Base-by-base conservation (phyloP, 2,329 filamentous ascomycete genomes). In the Aspergillus ibericus region DNA sequence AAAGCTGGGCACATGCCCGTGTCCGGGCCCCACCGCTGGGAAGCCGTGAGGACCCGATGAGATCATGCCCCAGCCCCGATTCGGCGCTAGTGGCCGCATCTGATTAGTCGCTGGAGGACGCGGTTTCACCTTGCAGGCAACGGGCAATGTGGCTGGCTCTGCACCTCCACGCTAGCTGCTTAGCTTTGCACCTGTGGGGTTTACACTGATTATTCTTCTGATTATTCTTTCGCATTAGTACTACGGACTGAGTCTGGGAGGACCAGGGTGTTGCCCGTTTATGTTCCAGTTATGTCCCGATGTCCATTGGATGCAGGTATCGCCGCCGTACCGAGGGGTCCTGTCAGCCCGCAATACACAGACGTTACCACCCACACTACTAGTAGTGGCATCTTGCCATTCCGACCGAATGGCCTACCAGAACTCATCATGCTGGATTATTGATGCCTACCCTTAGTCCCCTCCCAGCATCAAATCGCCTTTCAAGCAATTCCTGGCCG, bases 41-140 rank as follows among this genome's bases (percentile, higher is more conserved):
- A 8, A 35, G 22, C 34, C 50, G 44, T 48, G 44, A 40, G 50
- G 35, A 29, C 25, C 36, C 51, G 51, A 53, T 53, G 51, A 53
- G 51, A 53, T 53, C 51, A 53, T 53, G 38, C n/a, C 27, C 51
- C 40, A 32, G 27, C 25, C 38, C 51, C 51, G 51, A 53, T 53
- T 40, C 10, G 18, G 29, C 51, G 13, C 42, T 56, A 53, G 42
- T 29, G 44, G 10, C 38, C 10, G 9, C 32, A 36, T 53, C 46
- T 56, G 57, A 52, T 59, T 59, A 40, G 57, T 46, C 52, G 27
- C 20, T 16, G 9, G 29, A 18, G 46, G 51, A 50, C 13, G 44
- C 27, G 58, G 59, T 61, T 61, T 61, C 59, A 61, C 55, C 59
- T 61, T 61, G 59, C 59, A 59, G 55, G 47, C 47, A 49, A 58